These are phyloP conservation scores for Pachyrhizus erosus DNA, from an alignment of 306 rosid genomes.

Conservation along the genomic window DNA sequence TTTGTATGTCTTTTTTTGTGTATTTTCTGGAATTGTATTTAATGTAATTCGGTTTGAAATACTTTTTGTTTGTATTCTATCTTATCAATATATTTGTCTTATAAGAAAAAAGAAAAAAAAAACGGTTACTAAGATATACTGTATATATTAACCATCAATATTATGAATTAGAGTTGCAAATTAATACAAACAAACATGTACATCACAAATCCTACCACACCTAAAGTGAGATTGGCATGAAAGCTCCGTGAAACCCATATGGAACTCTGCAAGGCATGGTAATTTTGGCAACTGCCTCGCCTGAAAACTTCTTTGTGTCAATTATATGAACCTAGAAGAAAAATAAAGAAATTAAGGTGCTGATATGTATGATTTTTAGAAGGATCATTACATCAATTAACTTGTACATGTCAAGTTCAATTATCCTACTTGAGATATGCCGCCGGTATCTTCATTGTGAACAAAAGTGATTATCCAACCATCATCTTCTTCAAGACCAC, in stretches of 20 bases:
- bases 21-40: too few relatives aligned
- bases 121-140: background rate
- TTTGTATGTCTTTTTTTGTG: too few relatives aligned
- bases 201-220: background rate
- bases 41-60: too few relatives aligned
- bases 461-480: constrained; percentile 78
- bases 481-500: constrained; percentile 73
- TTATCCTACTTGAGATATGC: constrained; percentile 54
- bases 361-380: background rate
- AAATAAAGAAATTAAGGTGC: background rate
- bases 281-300: constrained; percentile 58
- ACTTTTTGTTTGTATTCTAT: too few relatives aligned
- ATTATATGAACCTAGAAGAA: constrained; percentile 60
- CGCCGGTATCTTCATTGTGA: constrained; percentile 66
- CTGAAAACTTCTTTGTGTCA: constrained; percentile 56
- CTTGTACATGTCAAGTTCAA: background rate
- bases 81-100: too few relatives aligned
- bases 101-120: too few relatives aligned
- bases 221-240: constrained; percentile 52
- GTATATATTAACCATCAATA: background rate
- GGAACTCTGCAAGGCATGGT: constrained; percentile 72
- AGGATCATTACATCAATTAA: background rate
- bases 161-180: background rate
- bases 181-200: background rate
- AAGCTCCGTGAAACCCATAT: constrained; percentile 81